Percentiles rank a stretch among this genome's conserved stretches.
phyloP scores from a whole-genome alignment of 495 filamentous ascomycete genomes.

The Hypomontagnella monticulosa region DNA sequence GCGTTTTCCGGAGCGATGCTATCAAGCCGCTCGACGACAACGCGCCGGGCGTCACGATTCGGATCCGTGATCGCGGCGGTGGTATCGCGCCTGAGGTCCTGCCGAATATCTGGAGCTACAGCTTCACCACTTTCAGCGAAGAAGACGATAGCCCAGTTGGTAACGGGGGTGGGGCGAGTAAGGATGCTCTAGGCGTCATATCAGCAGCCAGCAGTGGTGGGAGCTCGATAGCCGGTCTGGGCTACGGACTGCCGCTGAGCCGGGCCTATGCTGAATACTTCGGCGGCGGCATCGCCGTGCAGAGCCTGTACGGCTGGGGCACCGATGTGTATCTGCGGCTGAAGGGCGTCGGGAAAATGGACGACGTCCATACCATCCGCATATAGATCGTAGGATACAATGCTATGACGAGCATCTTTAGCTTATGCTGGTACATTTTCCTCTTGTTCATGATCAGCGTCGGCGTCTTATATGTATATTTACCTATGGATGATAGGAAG shows the following conservation, averaged over 20 bases:
- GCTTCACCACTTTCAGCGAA: conserved; percentile 92
- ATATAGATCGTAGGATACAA: neutral
- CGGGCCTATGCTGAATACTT: conserved; percentile 98
- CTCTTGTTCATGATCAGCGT: neutral
- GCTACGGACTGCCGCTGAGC: conserved; percentile 91
- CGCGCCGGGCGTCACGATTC: conserved; percentile 89
- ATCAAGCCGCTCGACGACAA: conserved; percentile 67
- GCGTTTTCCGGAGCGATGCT: conserved; percentile 55
- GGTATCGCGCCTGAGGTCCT: conserved; percentile 86
- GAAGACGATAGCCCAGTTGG: conserved; percentile 47
- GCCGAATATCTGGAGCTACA: conserved; percentile 93
- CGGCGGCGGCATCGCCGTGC: conserved; percentile 92
- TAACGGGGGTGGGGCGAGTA: conserved; percentile 47
- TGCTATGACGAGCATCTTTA: neutral
- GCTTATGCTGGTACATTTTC: neutral
- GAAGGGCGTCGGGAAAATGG: conserved; percentile 82
- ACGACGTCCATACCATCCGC: conserved; percentile 34
- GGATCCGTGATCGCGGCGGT: conserved; percentile 93
- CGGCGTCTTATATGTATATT: neutral
- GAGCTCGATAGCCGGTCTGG: conserved; percentile 85
- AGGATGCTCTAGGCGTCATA: conserved; percentile 78
- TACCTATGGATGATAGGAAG: neutral
- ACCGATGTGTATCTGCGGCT: conserved; percentile 70
- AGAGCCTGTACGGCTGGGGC: conserved; percentile 96
- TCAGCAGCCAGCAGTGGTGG: conserved; percentile 70